Conservation (phyloP, 2,329 filamentous ascomycete species). For the Rachicladosporium sp. region DNA sequence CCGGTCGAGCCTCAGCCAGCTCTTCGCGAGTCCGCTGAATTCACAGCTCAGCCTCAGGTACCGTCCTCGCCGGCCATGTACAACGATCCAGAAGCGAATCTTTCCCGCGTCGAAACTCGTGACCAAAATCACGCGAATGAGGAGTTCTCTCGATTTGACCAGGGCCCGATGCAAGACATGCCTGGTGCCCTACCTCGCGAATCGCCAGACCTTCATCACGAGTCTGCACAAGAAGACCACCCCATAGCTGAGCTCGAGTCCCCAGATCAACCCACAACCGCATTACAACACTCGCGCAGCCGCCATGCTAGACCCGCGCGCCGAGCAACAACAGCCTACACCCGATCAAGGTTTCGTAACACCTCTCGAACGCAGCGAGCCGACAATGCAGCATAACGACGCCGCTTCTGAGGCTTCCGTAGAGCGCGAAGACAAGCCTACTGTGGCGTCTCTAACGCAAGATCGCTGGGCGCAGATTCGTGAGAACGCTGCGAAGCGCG, state of each 20-base stretch:
- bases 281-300: conserved; percentile 12
- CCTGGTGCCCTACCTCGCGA: conserved; percentile 62
- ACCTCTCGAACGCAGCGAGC: conserved; percentile 9
- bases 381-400: conserved; percentile 10
- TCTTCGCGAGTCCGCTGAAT: conserved; percentile 1
- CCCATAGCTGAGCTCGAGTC: conserved; percentile 2
- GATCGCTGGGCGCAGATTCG: conserved; percentile 95
- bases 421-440: conserved; percentile 23
- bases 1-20: conserved; percentile 2
- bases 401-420: conserved; percentile 31
- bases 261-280: conserved; percentile 4
- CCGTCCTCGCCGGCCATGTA: conserved; percentile 26
- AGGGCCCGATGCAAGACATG: conserved; percentile 76
- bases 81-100: conserved; percentile 35
- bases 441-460: conserved; percentile 29
- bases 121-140: conserved; percentile 48
- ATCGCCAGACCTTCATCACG: conserved; percentile 13
- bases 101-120: conserved; percentile 49
- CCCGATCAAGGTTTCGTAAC: conserved; percentile 8
- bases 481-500: conserved; percentile 81
- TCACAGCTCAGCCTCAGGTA: not conserved
- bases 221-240: conserved; percentile 1
- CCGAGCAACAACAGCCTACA: conserved; percentile 6
- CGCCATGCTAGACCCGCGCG: conserved; percentile 7
- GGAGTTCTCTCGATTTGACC: conserved; percentile 63